Evolutionary conservation across 192 early-diverging fungal species (phyloP).

Genomic region (Mortierella hygrophila): DNA sequence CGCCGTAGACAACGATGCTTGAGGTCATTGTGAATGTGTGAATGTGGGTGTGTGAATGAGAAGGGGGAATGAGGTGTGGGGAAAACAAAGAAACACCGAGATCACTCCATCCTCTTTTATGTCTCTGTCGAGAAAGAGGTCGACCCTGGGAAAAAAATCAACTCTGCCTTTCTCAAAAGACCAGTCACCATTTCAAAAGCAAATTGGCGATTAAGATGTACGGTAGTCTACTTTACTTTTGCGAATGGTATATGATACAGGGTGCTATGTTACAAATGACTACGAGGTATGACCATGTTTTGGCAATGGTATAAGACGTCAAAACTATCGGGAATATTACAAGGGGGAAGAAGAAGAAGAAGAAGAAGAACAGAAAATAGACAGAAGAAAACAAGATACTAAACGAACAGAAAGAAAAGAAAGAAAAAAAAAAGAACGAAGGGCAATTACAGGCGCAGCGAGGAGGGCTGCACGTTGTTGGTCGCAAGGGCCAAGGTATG

Average conservation of each 20-base stretch:
- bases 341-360: background rate
- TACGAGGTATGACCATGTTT: background rate
- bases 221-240: background rate
- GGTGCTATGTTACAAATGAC: constrained; percentile 9
- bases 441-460: constrained; percentile 20
- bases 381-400: background rate
- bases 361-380: background rate
- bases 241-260: background rate
- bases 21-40: constrained; percentile 54
- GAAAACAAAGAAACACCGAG: background rate
- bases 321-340: background rate
- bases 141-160: constrained; percentile 4
- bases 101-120: background rate
- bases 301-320: background rate
- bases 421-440: constrained; percentile 8
- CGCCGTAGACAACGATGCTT: constrained; percentile 90
- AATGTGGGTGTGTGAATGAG: background rate
- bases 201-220: background rate
- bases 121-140: background rate
- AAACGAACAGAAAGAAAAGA: background rate
- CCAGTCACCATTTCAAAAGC: background rate
- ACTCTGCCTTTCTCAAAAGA: background rate
- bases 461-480: constrained; percentile 44
- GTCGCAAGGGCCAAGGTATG: constrained; percentile 51
- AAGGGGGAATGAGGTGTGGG: background rate